phyloP scores from a whole-genome alignment of 306 rosid genomes.

The Dalbergia cochinchinensis region DNA sequence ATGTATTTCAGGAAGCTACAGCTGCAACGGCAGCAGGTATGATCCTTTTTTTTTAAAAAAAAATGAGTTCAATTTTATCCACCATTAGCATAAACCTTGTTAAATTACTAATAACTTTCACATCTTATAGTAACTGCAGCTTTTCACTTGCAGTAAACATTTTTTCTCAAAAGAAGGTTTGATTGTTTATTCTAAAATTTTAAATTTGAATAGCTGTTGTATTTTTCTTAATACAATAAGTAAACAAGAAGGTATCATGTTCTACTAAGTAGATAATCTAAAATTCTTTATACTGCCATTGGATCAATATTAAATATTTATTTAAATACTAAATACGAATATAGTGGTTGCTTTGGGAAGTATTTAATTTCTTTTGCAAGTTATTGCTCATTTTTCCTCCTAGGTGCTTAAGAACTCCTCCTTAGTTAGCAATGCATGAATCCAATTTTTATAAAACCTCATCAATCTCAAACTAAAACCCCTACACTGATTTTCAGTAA shows the following conservation, averaged over 20 bases:
- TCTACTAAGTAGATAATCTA: background rate
- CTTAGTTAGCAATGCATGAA: too few species aligned
- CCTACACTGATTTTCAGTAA: background rate
- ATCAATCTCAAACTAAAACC: background rate
- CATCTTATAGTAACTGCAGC: background rate
- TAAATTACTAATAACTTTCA: conserved; percentile 32
- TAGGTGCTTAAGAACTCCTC: too few species aligned
- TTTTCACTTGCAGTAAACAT: conserved; percentile 23
- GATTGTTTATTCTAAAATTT: background rate
- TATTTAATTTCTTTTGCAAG: too few species aligned
- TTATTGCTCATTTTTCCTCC: too few species aligned
- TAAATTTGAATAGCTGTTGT: background rate
- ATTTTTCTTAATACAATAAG: background rate
- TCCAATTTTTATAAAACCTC: too few species aligned
- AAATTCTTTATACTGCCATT: background rate
- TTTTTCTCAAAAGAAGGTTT: background rate
- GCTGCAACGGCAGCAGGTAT: conserved; percentile 98
- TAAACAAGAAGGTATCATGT: conserved; percentile 8
- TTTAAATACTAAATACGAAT: background rate
- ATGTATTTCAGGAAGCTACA: conserved; percentile 85
- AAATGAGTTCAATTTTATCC: conserved; percentile 2
- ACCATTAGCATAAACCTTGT: conserved; percentile 16
- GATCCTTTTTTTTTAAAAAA: conserved; percentile 7
- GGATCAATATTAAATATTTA: background rate
- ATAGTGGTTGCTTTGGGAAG: background rate